A percentile compares a stretch with the other conserved stretches of the same genome.
phyloP scores from a whole-genome alignment of 441 rosid species.

The Croton setiger region DNA sequence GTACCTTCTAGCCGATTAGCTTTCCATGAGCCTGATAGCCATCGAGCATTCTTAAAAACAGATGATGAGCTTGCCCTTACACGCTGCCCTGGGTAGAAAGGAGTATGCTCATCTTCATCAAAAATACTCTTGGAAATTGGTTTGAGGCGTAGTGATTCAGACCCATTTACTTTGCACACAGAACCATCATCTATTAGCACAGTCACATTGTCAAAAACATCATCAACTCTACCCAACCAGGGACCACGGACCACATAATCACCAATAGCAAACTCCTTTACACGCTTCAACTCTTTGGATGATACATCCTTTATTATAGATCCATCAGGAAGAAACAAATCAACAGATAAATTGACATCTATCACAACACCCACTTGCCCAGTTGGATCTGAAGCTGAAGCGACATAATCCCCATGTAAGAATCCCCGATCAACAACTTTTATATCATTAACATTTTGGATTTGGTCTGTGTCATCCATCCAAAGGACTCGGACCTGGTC shows the following conservation, averaged over 20 bases:
- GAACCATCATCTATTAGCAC: slow-evolving; percentile 96
- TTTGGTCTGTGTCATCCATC: slow-evolving; percentile 73
- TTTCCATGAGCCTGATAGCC: slow-evolving; percentile 89
- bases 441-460: slow-evolving; percentile 59
- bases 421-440: slow-evolving; percentile 85
- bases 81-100: slow-evolving; percentile 94
- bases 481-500: slow-evolving; percentile 89
- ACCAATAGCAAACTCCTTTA: slow-evolving; percentile 79
- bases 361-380: slow-evolving; percentile 90
- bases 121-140: slow-evolving; percentile 66
- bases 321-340: slow-evolving; percentile 69
- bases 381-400: slow-evolving; percentile 71
- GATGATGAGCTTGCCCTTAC: slow-evolving; percentile 88
- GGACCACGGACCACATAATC: slow-evolving; percentile 92
- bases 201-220: slow-evolving; percentile 88
- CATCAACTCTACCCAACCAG: slow-evolving; percentile 95
- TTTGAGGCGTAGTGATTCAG: slow-evolving; percentile 69
- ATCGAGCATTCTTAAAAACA: slow-evolving; percentile 71
- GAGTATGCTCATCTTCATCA: slow-evolving; percentile 81
- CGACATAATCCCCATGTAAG: slow-evolving; percentile 90
- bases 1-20: slow-evolving; percentile 88
- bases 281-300: slow-evolving; percentile 70
- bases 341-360: slow-evolving; percentile 73
- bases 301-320: slow-evolving; percentile 58
- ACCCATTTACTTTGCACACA: slow-evolving; percentile 75